Conservation (phyloP, 192 early-diverging fungal genomes). For the Umbelopsis ramanniana region DNA sequence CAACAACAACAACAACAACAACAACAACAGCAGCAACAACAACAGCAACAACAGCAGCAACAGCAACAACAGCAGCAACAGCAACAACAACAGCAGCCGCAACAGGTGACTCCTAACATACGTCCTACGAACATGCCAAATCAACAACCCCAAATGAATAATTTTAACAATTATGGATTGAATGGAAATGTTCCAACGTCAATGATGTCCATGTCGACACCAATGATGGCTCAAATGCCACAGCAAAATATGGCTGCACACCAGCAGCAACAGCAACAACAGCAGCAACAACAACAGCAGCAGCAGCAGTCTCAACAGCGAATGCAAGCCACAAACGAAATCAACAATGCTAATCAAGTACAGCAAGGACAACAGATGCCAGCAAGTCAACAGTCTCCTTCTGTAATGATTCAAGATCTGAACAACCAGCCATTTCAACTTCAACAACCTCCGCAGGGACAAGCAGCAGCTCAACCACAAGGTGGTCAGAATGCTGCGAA, state of each 20-base stretch:
- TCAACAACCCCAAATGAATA: slow-evolving; percentile 6
- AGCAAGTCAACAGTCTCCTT: background rate
- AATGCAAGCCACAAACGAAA: background rate
- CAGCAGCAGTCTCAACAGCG: slow-evolving; percentile 4
- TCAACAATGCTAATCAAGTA: background rate
- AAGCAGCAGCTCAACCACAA: background rate
- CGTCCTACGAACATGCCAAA: background rate
- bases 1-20: slow-evolving; percentile 6
- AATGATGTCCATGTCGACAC: slow-evolving; percentile 10
- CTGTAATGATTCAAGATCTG: slow-evolving; percentile 4
- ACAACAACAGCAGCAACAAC: slow-evolving; percentile 11
- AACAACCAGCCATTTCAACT: slow-evolving; percentile 19
- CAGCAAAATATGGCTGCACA: slow-evolving; percentile 8
- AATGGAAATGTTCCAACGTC: slow-evolving; percentile 11
- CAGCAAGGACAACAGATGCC: slow-evolving; percentile 15
- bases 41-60: slow-evolving; percentile 18
- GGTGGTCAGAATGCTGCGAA: slow-evolving; percentile 15
- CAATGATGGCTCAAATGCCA: background rate
- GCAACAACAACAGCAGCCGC: slow-evolving; percentile 3
- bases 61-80: slow-evolving; percentile 23
- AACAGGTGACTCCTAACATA: background rate
- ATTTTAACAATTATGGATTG: background rate
- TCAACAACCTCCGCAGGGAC: slow-evolving; percentile 16
- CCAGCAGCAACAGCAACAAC: slow-evolving; percentile 21
- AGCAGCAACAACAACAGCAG: slow-evolving; percentile 18